phyloP scores from a whole-genome alignment of 2,329 filamentous ascomycete species.

The Scedosporium apiospermum region DNA sequence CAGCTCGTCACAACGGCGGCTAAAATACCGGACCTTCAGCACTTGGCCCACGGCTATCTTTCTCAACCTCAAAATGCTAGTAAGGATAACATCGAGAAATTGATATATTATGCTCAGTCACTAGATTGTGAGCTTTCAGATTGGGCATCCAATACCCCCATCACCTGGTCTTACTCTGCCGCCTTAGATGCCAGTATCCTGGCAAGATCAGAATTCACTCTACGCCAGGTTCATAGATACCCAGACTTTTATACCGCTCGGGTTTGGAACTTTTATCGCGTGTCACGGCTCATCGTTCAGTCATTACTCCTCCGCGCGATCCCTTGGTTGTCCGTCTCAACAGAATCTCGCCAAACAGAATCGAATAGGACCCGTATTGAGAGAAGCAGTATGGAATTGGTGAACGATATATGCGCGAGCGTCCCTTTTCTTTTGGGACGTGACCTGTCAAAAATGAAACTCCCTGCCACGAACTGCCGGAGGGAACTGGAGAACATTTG shows the following conservation, averaged over 20 bases:
- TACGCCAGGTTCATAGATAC: conserved; percentile 8
- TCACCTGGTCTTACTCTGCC: neutral
- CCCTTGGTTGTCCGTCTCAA: neutral
- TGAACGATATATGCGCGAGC: conserved; percentile 9
- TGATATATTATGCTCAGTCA: neutral
- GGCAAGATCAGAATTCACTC: neutral
- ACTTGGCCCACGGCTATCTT: neutral
- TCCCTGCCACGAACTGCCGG: neutral
- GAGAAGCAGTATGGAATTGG: conserved; percentile 1
- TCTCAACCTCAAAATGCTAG: neutral
- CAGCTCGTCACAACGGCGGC: neutral
- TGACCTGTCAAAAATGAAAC: conserved; percentile 9
- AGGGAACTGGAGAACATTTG: neutral
- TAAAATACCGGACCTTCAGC: conserved; percentile 1
- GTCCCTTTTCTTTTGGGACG: conserved; percentile 9
- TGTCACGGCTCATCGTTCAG: conserved; percentile 9
- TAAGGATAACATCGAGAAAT: neutral
- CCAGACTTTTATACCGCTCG: conserved; percentile 9
- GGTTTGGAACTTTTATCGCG: conserved; percentile 11
- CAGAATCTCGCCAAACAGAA: neutral
- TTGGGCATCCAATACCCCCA: neutral
- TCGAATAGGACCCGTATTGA: neutral
- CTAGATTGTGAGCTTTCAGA: neutral
- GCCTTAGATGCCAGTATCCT: neutral
- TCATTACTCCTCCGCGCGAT: conserved; percentile 7